A percentile compares a stretch with the other conserved stretches of the same genome.
Conservation (phyloP, 441 rosid genomes). For the Pelargonium exstipulatum region DNA sequence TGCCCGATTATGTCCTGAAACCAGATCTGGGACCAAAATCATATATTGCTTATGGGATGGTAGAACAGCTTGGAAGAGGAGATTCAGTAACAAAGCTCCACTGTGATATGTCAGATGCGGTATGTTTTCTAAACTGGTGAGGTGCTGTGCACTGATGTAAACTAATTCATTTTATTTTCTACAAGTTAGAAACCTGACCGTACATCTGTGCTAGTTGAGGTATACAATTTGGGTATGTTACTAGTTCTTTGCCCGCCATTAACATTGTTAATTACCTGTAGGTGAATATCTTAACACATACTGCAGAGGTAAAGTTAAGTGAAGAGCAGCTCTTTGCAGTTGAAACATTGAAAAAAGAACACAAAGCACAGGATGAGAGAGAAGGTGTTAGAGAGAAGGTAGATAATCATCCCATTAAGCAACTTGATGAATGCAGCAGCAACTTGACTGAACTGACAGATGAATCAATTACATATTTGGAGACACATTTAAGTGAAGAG, state of each 20-base stretch:
- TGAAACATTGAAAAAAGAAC: conserved; percentile 45
- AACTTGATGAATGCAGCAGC: too few species aligned
- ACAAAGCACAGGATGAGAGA: conserved; percentile 51
- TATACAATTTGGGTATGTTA: too few species aligned
- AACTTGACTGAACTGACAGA: too few species aligned
- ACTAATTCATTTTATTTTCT: too few species aligned
- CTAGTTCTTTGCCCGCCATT: too few species aligned
- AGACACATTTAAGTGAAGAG: background rate
- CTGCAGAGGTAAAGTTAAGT: conserved; percentile 43
- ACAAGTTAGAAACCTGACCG: too few species aligned
- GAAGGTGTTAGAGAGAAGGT: conserved; percentile 29
- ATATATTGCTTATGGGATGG: conserved; percentile 71
- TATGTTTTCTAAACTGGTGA: conserved; percentile 23
- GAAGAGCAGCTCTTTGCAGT: conserved; percentile 49
- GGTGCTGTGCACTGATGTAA: too few species aligned
- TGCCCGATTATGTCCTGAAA: conserved; percentile 56
- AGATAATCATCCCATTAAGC: background rate
- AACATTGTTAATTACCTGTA: conserved; percentile 16
- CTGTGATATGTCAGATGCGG: conserved; percentile 92
- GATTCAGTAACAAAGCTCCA: conserved; percentile 94
- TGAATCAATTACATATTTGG: too few species aligned
- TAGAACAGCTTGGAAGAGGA: conserved; percentile 82
- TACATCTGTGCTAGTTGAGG: too few species aligned
- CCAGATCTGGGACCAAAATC: conserved; percentile 97
- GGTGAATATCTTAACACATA: conserved; percentile 86